These are phyloP conservation scores for Cephaloascus fragrans DNA, from an alignment of 805 yeast species.

Conservation along the genomic window DNA sequence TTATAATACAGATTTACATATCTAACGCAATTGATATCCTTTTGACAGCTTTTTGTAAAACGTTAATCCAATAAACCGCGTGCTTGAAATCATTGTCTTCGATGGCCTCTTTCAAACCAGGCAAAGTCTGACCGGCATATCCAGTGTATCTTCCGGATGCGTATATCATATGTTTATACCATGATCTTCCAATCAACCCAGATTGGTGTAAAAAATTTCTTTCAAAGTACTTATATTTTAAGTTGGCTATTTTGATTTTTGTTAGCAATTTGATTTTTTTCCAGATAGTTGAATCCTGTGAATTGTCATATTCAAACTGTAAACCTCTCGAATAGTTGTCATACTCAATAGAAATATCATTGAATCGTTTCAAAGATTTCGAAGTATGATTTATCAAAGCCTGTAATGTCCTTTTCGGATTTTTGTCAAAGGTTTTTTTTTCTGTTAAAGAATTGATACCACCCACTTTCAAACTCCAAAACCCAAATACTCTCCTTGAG, in stretches of 20 bases:
- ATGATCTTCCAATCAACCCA: slow-evolving; percentile 26
- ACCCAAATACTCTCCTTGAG: no score
- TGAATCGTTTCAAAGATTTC: neutral
- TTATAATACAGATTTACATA: no score
- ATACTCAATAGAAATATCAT: neutral
- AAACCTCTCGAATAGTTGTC: neutral
- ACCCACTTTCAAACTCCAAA: neutral
- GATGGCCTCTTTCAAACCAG: slow-evolving; percentile 30
- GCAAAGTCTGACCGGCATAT: slow-evolving; percentile 34
- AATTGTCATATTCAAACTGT: neutral
- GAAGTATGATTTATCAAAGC: neutral
- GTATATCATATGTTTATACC: slow-evolving; percentile 35
- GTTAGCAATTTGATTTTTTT: neutral
- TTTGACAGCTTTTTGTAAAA: slow-evolving; percentile 13
- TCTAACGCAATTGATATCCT: neutral
- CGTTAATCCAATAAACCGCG: slow-evolving; percentile 25
- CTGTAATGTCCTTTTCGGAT: neutral
- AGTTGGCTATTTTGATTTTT: neutral
- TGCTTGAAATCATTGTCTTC: slow-evolving; percentile 27
- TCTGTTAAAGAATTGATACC: neutral
- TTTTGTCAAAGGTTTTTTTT: neutral
- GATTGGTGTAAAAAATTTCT: slow-evolving; percentile 25
- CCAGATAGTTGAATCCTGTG: neutral
- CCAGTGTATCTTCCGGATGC: slow-evolving; percentile 35
- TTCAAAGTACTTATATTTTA: slow-evolving; percentile 1